Evolutionary conservation across 83 land plant species (phyloP), one percentile per base, ranked within the genome.

Genomic region (Thuja plicata): DNA sequence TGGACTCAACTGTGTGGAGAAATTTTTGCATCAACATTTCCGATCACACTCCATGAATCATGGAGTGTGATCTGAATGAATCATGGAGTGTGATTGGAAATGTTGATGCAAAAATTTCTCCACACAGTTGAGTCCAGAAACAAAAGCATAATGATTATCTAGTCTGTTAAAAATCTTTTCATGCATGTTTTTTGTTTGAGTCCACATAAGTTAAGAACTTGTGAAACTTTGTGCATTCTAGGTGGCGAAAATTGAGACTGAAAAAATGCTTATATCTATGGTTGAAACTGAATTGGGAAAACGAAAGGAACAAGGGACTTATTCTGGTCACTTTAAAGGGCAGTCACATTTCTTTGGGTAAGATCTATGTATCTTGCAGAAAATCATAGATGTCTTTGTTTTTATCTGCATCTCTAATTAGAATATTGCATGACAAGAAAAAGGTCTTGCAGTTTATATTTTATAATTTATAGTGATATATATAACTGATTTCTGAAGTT

Each of bases 261-360:
- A 98, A 88, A 98, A 98, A 89, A 98, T 98, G 99, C 94, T 98
- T 54, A 98, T 98, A 54, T 94, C 96, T 30, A 98, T 98, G 99
- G 97, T 95, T 87, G 99, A 98, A 91, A 94, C 99, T 74, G 99
- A 98, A 91, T 89, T 98, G 89, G 92, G 89, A 80, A 93, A 92
- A 86, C 92, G 99, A 71, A 96, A 92, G 92, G 87, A 88, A 34
- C 97, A 91, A 86, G 97, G 97, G 43, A 84, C 83, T 30, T 96
- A 97, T 35, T 73, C 92, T 10, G 94, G 96, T 27, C 89, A 88
- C 15, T 98, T 98, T 91, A 98, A 94, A 89, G 99, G 99, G 8
- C 99, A 98, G 82, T 96, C 99, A 71, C 99, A 98, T 92, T 98
- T 98, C 88, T 95, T 98, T 89, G 99, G 99, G 97, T 96, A 93